Conservation (phyloP, 2,329 filamentous ascomycete species). For the Cladophialophora exuberans region DNA sequence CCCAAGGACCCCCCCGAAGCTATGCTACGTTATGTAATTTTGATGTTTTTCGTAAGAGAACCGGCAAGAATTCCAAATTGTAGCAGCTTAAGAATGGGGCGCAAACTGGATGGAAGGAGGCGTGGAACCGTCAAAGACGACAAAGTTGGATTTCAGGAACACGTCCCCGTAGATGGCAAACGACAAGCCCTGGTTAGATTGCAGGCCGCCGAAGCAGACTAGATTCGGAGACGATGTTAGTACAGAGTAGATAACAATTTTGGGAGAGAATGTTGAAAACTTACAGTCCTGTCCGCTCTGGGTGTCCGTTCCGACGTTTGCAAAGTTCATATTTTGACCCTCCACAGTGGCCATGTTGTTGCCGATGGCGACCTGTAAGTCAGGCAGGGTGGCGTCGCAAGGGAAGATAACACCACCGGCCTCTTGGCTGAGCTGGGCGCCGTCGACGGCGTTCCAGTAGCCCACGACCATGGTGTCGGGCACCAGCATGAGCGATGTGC, state of each 20-base stretch:
- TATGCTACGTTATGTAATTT: not conserved
- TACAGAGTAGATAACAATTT: not conserved
- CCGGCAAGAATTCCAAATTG: not conserved
- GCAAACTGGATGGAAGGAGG: constrained; percentile 56
- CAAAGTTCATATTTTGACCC: constrained; percentile 60
- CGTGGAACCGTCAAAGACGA: constrained; percentile 61
- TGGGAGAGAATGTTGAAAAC: constrained; percentile 27
- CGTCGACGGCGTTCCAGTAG: constrained; percentile 63
- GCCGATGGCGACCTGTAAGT: constrained; percentile 59
- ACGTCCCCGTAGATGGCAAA: constrained; percentile 65
- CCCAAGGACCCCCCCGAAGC: not conserved
- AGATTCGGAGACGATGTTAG: not conserved
- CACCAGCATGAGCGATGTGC: constrained; percentile 68
- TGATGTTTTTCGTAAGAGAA: not conserved
- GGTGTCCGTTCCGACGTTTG: constrained; percentile 51
- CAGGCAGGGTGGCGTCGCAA: constrained; percentile 57
- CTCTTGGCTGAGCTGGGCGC: constrained; percentile 51
- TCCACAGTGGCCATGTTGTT: constrained; percentile 57
- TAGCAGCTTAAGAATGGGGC: constrained; percentile 36
- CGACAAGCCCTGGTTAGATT: constrained; percentile 59
- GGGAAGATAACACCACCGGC: constrained; percentile 61
- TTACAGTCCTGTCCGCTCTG: constrained; percentile 44
- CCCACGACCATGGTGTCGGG: constrained; percentile 58
- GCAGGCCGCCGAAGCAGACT: constrained; percentile 64
- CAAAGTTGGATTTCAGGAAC: constrained; percentile 63